Evolutionary conservation across 306 rosid genomes (phyloP).

Genomic region (Geum urbanum): DNA sequence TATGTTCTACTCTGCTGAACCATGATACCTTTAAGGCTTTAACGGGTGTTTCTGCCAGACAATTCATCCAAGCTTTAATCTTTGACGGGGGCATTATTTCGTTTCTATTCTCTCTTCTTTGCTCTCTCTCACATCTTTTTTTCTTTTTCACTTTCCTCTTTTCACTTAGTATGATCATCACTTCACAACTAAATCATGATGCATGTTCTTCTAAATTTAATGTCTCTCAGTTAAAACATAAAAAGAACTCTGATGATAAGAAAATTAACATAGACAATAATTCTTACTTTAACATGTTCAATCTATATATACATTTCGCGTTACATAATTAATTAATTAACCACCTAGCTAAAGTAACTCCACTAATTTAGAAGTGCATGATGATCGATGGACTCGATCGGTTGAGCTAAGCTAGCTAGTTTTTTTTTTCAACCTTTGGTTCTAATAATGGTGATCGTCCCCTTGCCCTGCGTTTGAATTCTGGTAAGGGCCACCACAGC

Average conservation of each 20-base stretch:
- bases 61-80: conserved; percentile 9
- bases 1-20: background rate
- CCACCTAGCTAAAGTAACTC: background rate
- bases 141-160: conserved; percentile 5
- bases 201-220: background rate
- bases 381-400: background rate
- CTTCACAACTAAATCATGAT: background rate
- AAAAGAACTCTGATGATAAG: background rate
- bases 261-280: too few species aligned
- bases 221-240: background rate
- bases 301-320: conserved; percentile 6
- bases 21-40: background rate
- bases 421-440: conserved; percentile 54
- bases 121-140: background rate
- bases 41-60: conserved; percentile 3
- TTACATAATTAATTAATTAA: background rate
- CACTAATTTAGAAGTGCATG: background rate
- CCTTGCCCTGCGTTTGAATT: conserved; percentile 89
- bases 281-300: background rate
- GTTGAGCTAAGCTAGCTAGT: background rate
- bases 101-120: background rate
- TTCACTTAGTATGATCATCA: background rate
- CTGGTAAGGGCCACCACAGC: conserved; percentile 89
- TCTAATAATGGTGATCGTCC: conserved; percentile 94
- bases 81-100: conserved; percentile 11